phyloP scores from a whole-genome alignment of 352 stramenopile species.

The Pythium grandisporangium region DNA sequence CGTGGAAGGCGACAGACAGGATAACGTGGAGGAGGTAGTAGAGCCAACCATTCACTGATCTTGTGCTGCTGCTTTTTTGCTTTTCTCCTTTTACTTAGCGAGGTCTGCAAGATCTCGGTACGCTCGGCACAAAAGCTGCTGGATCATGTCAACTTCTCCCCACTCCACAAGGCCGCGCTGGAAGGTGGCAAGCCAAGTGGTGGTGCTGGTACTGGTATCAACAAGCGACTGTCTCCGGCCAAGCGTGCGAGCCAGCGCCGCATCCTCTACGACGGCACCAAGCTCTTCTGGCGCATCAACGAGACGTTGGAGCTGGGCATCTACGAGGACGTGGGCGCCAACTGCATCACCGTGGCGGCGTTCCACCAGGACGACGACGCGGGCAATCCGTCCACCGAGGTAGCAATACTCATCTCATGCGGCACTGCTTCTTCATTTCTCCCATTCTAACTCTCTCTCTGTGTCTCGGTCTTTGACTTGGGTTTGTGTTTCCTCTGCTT shows the following conservation, averaged over 20 bases:
- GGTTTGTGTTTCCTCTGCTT: too few species aligned
- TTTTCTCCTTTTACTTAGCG: conserved; percentile 19
- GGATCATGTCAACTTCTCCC: conserved; percentile 84
- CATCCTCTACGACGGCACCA: conserved; percentile 75
- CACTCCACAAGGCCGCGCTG: conserved; percentile 75
- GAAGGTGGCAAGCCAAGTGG: conserved; percentile 28
- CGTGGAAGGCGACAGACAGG: too few species aligned
- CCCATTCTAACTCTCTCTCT: too few species aligned
- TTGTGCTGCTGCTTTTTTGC: too few species aligned
- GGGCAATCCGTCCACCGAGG: too few species aligned
- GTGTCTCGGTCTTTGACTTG: too few species aligned
- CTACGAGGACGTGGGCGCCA: conserved; percentile 59
- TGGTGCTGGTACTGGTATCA: background rate
- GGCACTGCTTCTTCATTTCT: too few species aligned
- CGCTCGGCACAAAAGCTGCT: conserved; percentile 81
- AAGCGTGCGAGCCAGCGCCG: conserved; percentile 29
- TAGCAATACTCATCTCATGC: too few species aligned
- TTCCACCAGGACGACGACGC: conserved; percentile 34
- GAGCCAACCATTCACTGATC: too few species aligned
- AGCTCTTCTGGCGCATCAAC: conserved; percentile 84
- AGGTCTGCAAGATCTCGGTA: conserved; percentile 86
- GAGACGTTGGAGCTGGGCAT: conserved; percentile 81
- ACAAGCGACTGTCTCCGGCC: conserved; percentile 9
- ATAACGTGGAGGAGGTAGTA: too few species aligned
- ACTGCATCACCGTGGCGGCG: conserved; percentile 57